Percentiles rank a stretch among this genome's conserved stretches.
Conservation (phyloP, 2,329 filamentous ascomycete genomes). For the Mariannaea sp. region DNA sequence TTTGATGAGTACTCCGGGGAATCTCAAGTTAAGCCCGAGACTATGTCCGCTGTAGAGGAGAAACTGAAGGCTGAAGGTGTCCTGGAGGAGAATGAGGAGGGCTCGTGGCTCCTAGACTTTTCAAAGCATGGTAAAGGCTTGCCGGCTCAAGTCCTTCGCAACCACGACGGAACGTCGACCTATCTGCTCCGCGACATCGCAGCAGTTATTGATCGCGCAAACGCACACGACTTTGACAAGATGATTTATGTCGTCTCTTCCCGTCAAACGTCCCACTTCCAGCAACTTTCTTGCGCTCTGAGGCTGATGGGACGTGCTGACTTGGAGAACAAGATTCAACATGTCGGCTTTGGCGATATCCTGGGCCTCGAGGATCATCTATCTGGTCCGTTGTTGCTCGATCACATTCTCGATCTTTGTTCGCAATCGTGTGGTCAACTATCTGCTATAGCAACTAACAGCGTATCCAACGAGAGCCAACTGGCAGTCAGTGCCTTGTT, state of each 20-base stretch:
- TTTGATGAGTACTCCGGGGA: conserved; percentile 69
- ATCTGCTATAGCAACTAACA: background rate
- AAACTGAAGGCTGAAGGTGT: conserved; percentile 63
- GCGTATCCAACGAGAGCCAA: background rate
- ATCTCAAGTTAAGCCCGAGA: conserved; percentile 56
- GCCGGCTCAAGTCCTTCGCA: conserved; percentile 68
- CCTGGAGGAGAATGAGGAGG: conserved; percentile 66
- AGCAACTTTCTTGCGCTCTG: conserved; percentile 42
- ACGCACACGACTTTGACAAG: conserved; percentile 68
- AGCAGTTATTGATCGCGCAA: conserved; percentile 65
- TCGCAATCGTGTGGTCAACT: background rate
- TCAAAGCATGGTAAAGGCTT: conserved; percentile 64
- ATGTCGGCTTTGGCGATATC: conserved; percentile 49
- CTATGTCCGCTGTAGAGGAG: conserved; percentile 63
- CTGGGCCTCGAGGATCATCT: conserved; percentile 51
- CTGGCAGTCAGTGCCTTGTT: conserved; percentile 14
- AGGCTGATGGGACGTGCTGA: conserved; percentile 41
- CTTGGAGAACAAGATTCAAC: conserved; percentile 39
- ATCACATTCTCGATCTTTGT: conserved; percentile 12
- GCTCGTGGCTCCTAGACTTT: conserved; percentile 71
- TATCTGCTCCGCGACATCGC: conserved; percentile 73
- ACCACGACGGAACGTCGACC: conserved; percentile 49
- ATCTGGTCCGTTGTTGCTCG: background rate
- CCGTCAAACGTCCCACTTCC: conserved; percentile 71
- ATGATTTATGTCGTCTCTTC: conserved; percentile 79